Evolutionary conservation across 2,329 filamentous ascomycete genomes (phyloP).

Genomic region (Calonectria henricotiae): DNA sequence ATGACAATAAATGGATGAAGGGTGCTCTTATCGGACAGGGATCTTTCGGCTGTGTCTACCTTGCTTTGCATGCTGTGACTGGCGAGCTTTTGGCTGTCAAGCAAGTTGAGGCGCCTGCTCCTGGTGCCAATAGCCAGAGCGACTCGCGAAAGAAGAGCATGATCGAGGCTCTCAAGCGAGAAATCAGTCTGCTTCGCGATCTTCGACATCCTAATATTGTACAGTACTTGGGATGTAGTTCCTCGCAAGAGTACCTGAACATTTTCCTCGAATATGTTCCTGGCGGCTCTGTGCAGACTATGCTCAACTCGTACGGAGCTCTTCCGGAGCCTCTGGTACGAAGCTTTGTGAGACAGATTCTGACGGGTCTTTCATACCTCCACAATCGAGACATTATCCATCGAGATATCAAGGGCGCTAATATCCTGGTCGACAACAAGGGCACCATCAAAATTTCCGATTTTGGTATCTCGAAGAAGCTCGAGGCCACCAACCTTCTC

Average conservation of each 20-base stretch:
- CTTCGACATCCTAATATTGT: conserved; percentile 98
- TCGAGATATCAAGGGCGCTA: conserved; percentile 98
- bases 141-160: conserved; percentile 97
- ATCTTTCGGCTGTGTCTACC: conserved; percentile 95
- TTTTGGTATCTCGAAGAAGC: conserved; percentile 98
- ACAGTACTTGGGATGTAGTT: conserved; percentile 96
- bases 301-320: conserved; percentile 98
- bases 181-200: conserved; percentile 94
- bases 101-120: conserved; percentile 91
- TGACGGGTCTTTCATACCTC: conserved; percentile 92
- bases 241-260: conserved; percentile 92
- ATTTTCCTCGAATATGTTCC: conserved; percentile 99
- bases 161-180: conserved; percentile 97
- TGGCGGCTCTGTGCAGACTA: conserved; percentile 96
- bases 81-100: conserved; percentile 98
- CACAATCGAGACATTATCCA: conserved; percentile 98
- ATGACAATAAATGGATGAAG: conserved; percentile 99
- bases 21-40: conserved; percentile 97
- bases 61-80: conserved; percentile 95
- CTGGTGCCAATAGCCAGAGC: conserved; percentile 83
- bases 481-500: conserved; percentile 91
- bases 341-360: conserved; percentile 96
- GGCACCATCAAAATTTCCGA: conserved; percentile 99
- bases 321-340: conserved; percentile 93
- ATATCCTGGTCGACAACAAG: conserved; percentile 99